Evolutionary conservation across 2,329 filamentous ascomycete genomes (phyloP).

Genomic region (Aureobasidium sp.): DNA sequence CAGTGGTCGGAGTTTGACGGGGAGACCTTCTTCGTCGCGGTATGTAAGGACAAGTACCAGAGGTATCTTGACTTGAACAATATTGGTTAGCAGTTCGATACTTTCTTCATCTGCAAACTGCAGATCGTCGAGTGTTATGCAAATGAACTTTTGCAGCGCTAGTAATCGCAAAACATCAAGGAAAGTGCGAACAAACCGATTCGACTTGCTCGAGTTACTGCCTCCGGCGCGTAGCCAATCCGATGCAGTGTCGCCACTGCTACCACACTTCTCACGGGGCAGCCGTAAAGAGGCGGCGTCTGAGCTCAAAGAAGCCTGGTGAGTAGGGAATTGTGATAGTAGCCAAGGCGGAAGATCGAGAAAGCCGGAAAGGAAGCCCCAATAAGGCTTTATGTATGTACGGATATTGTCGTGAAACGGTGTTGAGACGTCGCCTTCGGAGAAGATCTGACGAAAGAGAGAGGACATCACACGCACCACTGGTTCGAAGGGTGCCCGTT

Average conservation of each 20-base stretch:
- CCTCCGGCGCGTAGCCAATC: constrained; percentile 42
- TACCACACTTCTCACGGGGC: constrained; percentile 18
- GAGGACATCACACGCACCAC: constrained; percentile 54
- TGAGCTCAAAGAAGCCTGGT: constrained; percentile 1
- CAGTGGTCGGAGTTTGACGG: constrained; percentile 31
- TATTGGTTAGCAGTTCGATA: constrained; percentile 72
- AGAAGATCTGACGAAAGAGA: constrained; percentile 58
- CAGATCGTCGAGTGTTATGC: constrained; percentile 80
- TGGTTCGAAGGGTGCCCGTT: constrained; percentile 55
- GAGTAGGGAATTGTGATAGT: constrained; percentile 25
- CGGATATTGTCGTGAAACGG: constrained; percentile 55
- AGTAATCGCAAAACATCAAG: constrained; percentile 79
- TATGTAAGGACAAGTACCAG: constrained; percentile 74
- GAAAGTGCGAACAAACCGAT: constrained; percentile 80
- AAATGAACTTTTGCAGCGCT: constrained; percentile 77
- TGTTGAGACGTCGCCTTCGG: constrained; percentile 55
- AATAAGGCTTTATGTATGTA: constrained; percentile 49
- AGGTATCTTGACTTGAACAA: constrained; percentile 69
- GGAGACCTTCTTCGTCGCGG: constrained; percentile 34
- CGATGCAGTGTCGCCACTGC: constrained; percentile 29
- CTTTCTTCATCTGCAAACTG: constrained; percentile 88
- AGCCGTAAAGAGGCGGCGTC: not conserved
- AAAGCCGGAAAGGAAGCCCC: constrained; percentile 50
- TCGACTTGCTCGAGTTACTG: constrained; percentile 43
- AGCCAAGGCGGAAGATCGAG: constrained; percentile 64